phyloP scores from a whole-genome alignment of 1,284 basidiomycete genomes.

The Sutorius eximius region DNA sequence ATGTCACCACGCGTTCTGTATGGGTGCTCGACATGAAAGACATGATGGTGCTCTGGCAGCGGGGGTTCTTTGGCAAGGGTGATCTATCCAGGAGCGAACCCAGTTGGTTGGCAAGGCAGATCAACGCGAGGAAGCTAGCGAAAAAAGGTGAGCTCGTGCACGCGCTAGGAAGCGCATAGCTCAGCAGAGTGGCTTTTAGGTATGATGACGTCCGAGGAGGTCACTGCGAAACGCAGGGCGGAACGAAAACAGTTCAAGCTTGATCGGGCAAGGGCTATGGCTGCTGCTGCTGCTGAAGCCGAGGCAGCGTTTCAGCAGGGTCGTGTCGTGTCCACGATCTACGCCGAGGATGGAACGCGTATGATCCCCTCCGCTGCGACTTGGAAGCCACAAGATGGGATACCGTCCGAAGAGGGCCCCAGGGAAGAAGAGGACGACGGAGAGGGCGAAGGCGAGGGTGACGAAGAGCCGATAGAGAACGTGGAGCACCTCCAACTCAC shows the following conservation, averaged over 20 bases:
- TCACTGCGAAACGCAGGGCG: conserved; percentile 79
- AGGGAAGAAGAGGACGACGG: conserved; percentile 28
- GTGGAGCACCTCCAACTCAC: conserved; percentile 93
- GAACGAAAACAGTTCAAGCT: conserved; percentile 90
- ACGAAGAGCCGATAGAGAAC: conserved; percentile 59
- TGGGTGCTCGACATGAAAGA: conserved; percentile 71
- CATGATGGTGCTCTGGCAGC: conserved; percentile 75
- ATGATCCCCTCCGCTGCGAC: conserved; percentile 75
- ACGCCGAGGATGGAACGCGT: conserved; percentile 44
- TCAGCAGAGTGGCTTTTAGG: conserved; percentile 3
- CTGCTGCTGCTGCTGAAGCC: conserved; percentile 70
- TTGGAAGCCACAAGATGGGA: conserved; percentile 54
- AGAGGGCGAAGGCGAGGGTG: conserved; percentile 39
- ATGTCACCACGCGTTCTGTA: conserved; percentile 72
- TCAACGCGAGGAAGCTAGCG: conserved; percentile 60
- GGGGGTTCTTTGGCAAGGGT: conserved; percentile 98
- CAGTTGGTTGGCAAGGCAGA: conserved; percentile 80
- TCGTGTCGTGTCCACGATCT: conserved; percentile 52
- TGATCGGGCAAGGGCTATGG: conserved; percentile 81
- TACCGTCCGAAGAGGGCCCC: conserved; percentile 4
- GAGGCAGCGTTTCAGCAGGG: conserved; percentile 71
- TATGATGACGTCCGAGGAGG: conserved; percentile 78
- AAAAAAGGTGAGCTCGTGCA: conserved; percentile 51
- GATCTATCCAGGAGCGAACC: conserved; percentile 93
- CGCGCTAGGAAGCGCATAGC: background rate